These are phyloP conservation scores for Triglochin maritima DNA, from an alignment of 106 monocot genomes.

Conservation along the genomic window DNA sequence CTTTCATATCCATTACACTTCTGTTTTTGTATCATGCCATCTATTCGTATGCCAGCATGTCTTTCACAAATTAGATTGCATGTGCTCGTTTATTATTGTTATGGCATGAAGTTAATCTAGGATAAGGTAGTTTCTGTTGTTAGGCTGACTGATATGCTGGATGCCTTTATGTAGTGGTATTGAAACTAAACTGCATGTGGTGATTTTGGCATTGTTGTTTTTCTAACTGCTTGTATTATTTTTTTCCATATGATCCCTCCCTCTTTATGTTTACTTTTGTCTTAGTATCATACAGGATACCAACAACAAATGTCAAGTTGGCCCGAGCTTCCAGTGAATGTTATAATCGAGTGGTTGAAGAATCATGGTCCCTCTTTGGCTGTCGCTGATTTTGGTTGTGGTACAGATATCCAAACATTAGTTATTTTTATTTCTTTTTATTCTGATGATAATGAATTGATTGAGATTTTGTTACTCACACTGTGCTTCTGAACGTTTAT, in stretches of 20 bases:
- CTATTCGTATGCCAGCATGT: background rate
- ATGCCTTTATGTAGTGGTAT: too few relatives aligned
- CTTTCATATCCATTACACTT: background rate
- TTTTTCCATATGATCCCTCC: background rate
- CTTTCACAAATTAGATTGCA: too few relatives aligned
- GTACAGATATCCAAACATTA: conserved; percentile 27
- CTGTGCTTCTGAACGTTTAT: background rate
- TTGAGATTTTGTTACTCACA: background rate
- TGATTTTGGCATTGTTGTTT: too few relatives aligned
- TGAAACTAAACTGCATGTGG: too few relatives aligned
- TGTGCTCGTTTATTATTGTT: too few relatives aligned
- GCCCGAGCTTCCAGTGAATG: conserved; percentile 89
- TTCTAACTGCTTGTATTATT: background rate
- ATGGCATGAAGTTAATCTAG: too few relatives aligned
- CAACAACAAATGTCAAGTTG: conserved; percentile 93
- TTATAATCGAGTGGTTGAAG: conserved; percentile 81
- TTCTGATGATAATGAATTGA: background rate
- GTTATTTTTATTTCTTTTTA: background rate
- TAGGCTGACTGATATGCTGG: too few relatives aligned
- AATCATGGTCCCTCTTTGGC: conserved; percentile 40
- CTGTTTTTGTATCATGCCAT: background rate
- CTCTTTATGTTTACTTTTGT: conserved; percentile 19
- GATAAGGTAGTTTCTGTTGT: too few relatives aligned
- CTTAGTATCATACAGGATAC: conserved; percentile 96
- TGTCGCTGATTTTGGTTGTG: conserved; percentile 99